A percentile compares a stretch with the other conserved stretches of the same genome.
phyloP scores from a whole-genome alignment of 768 basidiomycete species.

The Termitomyces sp. region DNA sequence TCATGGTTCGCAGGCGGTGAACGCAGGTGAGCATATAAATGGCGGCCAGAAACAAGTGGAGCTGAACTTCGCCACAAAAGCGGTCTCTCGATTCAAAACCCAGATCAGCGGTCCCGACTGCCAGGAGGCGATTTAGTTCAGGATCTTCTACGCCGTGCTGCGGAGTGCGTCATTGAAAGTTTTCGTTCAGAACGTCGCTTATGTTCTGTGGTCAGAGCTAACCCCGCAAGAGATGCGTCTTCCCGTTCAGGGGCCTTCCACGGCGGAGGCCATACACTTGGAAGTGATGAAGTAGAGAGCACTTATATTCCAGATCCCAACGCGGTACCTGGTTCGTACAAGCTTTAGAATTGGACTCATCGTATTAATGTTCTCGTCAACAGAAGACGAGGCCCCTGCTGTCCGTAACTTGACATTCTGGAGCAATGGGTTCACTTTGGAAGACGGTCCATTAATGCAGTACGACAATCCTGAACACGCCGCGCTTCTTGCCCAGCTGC shows the following conservation, averaged over 20 bases:
- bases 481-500: slow-evolving; percentile 68
- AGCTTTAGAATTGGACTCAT: neutral
- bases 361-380: neutral
- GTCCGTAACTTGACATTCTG: slow-evolving; percentile 85
- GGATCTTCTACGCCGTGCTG: slow-evolving; percentile 77
- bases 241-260: slow-evolving; percentile 39
- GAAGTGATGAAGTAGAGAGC: slow-evolving; percentile 86
- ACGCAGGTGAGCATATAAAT: slow-evolving; percentile 53
- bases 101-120: slow-evolving; percentile 43
- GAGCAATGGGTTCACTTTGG: slow-evolving; percentile 89
- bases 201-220: slow-evolving; percentile 25
- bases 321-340: slow-evolving; percentile 27
- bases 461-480: slow-evolving; percentile 80
- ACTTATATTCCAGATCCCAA: slow-evolving; percentile 71
- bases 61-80: slow-evolving; percentile 33
- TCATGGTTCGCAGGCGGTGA: slow-evolving; percentile 95
- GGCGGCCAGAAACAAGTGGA: neutral
- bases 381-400: slow-evolving; percentile 45
- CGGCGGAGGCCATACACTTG: slow-evolving; percentile 81
- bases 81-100: slow-evolving; percentile 87
- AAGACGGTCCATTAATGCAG: slow-evolving; percentile 80
- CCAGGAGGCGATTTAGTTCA: slow-evolving; percentile 62
- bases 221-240: slow-evolving; percentile 24
- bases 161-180: slow-evolving; percentile 51
- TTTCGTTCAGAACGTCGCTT: neutral